Percentiles rank a stretch among this genome's conserved stretches.
phyloP scores from a whole-genome alignment of 1,284 basidiomycete genomes.

The Rhodotorula glutinis region DNA sequence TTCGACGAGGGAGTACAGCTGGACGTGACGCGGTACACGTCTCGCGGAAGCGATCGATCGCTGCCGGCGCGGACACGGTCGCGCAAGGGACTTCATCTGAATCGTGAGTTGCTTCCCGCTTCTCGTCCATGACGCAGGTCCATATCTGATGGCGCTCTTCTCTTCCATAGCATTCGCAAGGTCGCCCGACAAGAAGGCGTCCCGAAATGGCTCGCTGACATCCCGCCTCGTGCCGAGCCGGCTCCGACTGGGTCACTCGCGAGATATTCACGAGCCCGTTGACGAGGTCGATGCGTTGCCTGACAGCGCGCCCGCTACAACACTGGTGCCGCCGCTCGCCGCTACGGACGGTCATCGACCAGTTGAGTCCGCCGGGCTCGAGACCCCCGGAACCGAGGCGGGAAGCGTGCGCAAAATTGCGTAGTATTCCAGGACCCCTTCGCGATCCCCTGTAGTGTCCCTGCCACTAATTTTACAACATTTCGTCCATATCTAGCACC shows the following conservation, averaged over 20 bases:
- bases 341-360: not conserved
- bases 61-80: not conserved
- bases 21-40: constrained; percentile 28
- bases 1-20: constrained; percentile 43
- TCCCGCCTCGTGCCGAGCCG: constrained; percentile 12
- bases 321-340: not conserved
- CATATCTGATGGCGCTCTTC: too few relatives aligned
- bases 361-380: not conserved
- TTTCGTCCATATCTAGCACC: not conserved
- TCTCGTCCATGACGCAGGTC: too few relatives aligned
- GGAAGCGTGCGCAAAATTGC: not conserved
- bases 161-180: constrained; percentile 13
- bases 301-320: too few relatives aligned
- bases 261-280: not conserved
- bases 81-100: constrained; percentile 10
- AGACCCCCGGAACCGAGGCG: not conserved
- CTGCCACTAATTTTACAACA: not conserved
- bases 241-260: constrained; percentile 6
- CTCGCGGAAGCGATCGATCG: constrained; percentile 19
- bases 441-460: not conserved
- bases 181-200: constrained; percentile 1
- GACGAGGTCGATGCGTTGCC: not conserved
- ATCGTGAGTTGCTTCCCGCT: constrained; percentile 11
- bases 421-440: too few relatives aligned
- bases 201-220: constrained; percentile 3